Evolutionary conservation across 2,329 filamentous ascomycete species (phyloP).

Genomic region (Colletotrichum higginsianum): DNA sequence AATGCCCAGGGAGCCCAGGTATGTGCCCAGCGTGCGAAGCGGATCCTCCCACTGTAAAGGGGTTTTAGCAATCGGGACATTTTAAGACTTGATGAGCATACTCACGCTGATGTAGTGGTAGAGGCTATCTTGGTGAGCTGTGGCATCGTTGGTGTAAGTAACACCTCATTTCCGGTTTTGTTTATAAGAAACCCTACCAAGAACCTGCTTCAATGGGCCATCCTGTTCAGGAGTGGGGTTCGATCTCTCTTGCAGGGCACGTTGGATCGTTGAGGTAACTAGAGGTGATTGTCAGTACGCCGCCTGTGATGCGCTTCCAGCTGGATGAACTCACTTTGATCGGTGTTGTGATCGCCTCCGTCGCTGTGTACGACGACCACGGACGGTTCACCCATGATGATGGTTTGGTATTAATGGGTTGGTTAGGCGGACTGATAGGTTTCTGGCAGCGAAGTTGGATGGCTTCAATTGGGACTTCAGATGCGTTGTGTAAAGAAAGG

Average conservation of each 20-base stretch:
- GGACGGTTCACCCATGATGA: conserved; percentile 12
- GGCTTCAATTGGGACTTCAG: background rate
- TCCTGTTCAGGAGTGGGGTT: background rate
- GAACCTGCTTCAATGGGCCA: conserved; percentile 17
- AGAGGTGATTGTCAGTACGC: background rate
- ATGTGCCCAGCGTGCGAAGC: conserved; percentile 24
- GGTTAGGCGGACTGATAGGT: background rate
- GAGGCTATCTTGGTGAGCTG: conserved; percentile 34
- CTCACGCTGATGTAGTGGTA: conserved; percentile 34
- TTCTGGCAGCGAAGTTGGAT: background rate
- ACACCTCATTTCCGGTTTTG: too few species aligned
- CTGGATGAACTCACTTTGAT: background rate
- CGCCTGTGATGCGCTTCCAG: too few species aligned
- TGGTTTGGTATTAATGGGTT: background rate
- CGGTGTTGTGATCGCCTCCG: background rate
- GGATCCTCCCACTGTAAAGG: conserved; percentile 31
- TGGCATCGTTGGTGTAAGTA: background rate
- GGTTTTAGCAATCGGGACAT: background rate
- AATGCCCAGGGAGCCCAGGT: conserved; percentile 15
- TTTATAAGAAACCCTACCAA: background rate
- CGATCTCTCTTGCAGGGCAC: background rate
- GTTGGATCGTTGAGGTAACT: conserved; percentile 11
- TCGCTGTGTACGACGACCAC: background rate
- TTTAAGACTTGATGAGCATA: background rate
- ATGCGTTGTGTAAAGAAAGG: too few species aligned